Conservation (phyloP, 129 eudicot genomes). For the Gnaphalium uliginosum region DNA sequence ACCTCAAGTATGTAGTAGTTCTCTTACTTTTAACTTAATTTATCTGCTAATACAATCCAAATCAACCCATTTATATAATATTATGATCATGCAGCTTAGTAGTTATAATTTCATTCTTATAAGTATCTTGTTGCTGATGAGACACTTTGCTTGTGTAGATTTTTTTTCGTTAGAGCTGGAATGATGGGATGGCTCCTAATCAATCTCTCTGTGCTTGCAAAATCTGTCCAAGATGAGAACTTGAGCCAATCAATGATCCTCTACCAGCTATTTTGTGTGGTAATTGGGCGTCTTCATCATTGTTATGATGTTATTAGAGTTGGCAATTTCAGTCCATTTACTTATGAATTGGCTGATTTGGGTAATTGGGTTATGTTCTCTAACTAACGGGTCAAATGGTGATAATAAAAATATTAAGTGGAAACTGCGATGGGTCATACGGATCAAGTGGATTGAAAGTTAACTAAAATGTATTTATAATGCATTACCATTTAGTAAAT, state of each 20-base stretch:
- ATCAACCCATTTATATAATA: constrained; percentile 3
- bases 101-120: background rate
- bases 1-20: constrained; percentile 81
- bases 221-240: constrained; percentile 55
- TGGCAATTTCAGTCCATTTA: background rate
- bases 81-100: background rate
- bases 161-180: constrained; percentile 98
- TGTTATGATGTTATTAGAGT: background rate
- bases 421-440: background rate
- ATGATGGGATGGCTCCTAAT: constrained; percentile 99
- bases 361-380: background rate
- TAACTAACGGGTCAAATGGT: background rate
- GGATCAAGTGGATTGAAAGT: background rate
- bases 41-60: background rate
- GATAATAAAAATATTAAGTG: background rate
- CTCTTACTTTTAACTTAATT: background rate
- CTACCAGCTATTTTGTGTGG: constrained; percentile 84
- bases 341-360: background rate
- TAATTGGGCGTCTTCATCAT: constrained; percentile 35
- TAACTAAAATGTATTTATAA: background rate
- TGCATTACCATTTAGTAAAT: background rate
- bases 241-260: constrained; percentile 85
- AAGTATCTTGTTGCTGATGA: constrained; percentile 1
- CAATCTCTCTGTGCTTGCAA: constrained; percentile 85
- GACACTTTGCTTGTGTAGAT: constrained; percentile 49